Conservation (phyloP, 2,329 filamentous ascomycete species). For the Phialemoniopsis sp. region DNA sequence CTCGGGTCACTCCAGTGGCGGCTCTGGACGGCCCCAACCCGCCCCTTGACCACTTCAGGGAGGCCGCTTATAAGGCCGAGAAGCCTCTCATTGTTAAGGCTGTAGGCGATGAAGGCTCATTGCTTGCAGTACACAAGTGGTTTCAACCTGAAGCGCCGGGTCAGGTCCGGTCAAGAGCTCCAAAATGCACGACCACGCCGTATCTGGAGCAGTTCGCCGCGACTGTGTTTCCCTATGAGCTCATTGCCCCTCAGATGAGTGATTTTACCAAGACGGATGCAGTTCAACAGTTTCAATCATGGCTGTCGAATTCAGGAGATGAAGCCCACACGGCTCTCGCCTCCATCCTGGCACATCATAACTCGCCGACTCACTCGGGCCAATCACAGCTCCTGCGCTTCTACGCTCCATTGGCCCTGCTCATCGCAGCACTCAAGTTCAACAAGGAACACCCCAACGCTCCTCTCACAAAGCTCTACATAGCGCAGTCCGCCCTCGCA, state of each 20-base stretch:
- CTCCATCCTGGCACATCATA: constrained; percentile 5
- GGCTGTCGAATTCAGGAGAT: constrained; percentile 3
- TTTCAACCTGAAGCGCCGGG: constrained; percentile 30
- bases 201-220: constrained; percentile 24
- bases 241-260: constrained; percentile 14
- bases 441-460: constrained; percentile 24
- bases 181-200: constrained; percentile 6
- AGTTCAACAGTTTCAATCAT: constrained; percentile 4
- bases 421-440: constrained; percentile 53
- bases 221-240: constrained; percentile 32
- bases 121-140: constrained; percentile 58
- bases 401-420: constrained; percentile 58
- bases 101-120: constrained; percentile 23
- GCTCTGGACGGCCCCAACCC: constrained; percentile 1
- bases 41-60: constrained; percentile 41
- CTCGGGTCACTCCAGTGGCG: constrained; percentile 4
- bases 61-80: constrained; percentile 46
- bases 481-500: constrained; percentile 74
- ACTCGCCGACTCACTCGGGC: background rate
- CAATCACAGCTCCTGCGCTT: constrained; percentile 46
- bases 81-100: constrained; percentile 47
- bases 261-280: background rate
- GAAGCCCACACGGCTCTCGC: constrained; percentile 5
- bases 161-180: too few relatives aligned
- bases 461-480: constrained; percentile 57